Base-by-base conservation (phyloP, 78 protist species). In the Carpediemonas membranifera region DNA sequence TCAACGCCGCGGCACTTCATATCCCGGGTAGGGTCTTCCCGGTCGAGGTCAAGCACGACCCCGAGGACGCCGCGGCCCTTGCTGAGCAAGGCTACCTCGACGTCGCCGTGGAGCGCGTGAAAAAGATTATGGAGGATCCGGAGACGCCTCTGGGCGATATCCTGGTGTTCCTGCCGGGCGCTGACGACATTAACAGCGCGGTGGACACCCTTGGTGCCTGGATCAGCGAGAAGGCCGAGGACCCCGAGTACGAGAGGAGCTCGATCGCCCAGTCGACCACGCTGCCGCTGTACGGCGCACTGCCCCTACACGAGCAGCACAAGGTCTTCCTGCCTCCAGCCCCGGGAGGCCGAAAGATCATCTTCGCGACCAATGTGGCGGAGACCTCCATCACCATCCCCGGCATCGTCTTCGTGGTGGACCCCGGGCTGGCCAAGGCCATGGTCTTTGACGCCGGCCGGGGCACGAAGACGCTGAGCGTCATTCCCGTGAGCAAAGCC, bases 311-410 rank as follows among this genome's bases (percentile, higher is more conserved):
- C 7, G 34, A 28, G 55, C 65, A 61, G 27, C 19, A 11, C 16
- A 7, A 7, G 7, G 65, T 61, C 56, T 61, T 61, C 41, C 79
- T 82, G 5, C 53, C 44, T 14, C 27, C 31, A 14, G 56, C 65
- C 19, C 5, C 13, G 5, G 21, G 25, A 5, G 69, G 54, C 25
- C 24, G 73, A 16, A 71, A 71, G 52, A 37, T 71, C 27, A 59
- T 57, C 19, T 36, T 71, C 5, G 24, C 96, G 13, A 93, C 98
- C 0, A 93, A 93, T 58, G 85, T 93, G 27, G 98, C 98, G 1
- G 98, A 93, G 53, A 91, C 94, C 0, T 88, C 94, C 1, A 41
- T 93, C 7, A 93, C 98, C 16, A 80, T 92, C 71, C 37, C 82
- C 43, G 91, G 90, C 39, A 61, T 64, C 11, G 13, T 7, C 30